Base-by-base conservation (phyloP, 2,329 filamentous ascomycete species). In the Penicillium decumbens region DNA sequence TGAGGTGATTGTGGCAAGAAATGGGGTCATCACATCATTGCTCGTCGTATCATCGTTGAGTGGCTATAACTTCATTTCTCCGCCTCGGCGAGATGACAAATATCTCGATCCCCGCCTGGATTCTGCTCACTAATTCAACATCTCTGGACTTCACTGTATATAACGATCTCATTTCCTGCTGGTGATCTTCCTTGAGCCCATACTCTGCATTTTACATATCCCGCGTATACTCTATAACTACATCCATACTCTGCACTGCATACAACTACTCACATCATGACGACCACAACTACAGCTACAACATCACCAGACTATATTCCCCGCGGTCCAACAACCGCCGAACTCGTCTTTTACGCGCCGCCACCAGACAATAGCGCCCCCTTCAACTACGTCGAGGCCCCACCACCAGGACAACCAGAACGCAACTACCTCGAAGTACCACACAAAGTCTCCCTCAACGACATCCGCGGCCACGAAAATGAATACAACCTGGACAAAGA, bases 401-500 rank as follows among this genome's bases (percentile, higher is more conserved):
- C 81, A 0, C 81, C 85, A 0, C 68, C 76, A 1, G 85, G 83
- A 50, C 63, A 77, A 24, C 82, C 83, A 0, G 78, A 82, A 62
- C 78, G 78, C 56, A 95, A 95, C 77, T 87, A 81, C 69, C 69
- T 69, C 45, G 71, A 76, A 51, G 59, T 69, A 35, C 39, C 67
- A 7, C 75, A 81, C 20, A 65, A 76, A 2, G 80, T 89, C 27
- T 64, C 65, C 4, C 79, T 96, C 61, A 73, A 77, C 53, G 90
- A 96, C 72, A 78, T 91, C 60, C 87, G 90, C 45, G 86, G 84
- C 43, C 76, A 74, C 44, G 89, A 93, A 65, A 64, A 73, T 3
- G 72, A 78, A 15, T 91, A 84, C 71, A 78, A 69, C 6, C 78
- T 93, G 12, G 85, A 92, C 72, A 76, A 75, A 48, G 83, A 91